Base-by-base conservation (phyloP, 139 green algal species). In the Coelastrella sp. region DNA sequence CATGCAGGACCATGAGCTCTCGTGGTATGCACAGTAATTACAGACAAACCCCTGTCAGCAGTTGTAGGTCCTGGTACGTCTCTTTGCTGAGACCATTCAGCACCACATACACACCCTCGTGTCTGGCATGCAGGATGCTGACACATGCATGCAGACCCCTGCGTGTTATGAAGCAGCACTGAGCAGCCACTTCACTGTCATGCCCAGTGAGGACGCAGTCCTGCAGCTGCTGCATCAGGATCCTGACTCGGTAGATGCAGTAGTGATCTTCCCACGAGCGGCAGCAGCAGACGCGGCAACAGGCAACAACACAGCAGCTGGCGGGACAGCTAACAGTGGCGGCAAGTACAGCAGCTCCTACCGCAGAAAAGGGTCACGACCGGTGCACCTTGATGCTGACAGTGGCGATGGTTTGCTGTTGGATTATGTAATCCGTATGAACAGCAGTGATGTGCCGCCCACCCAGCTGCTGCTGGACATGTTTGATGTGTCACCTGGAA, bases 401-500 rank as follows among this genome's bases (percentile, higher is more conserved):
- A 76, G 17, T 84, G 85, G 87, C 71, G 87, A 91, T 81, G 77
- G 3, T n/a, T 65, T 81, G 71, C 89, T 92, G 73, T 17, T 86
- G 60, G 17, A 68, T 14, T 90, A 92, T 64, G 65, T 77, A 6
- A 81, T 98, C 32, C 90, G 94, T 6, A 93, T 96, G 86, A 98
- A 98, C 92, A 93, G 96, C 94, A 96, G 93, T 5, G 89, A 95
- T 57, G 88, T 97, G 88, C 96, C 96, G 2, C 90, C 93, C 59
- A 97, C 95, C 0, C 75, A 85, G 16, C 82, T 95, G 68, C 90
- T 95, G 75, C 79, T 94, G 11, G 96, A 97, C 92, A 73, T 92
- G 23, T 97, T 97, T 92, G 94, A 96, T 60, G 81, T 97, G 56
- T 94, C 3, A 90, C 94, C 20, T 16, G 91, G 66, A 73, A 76